phyloP scores from a whole-genome alignment of 768 basidiomycete species.

The Pisolithus sp. region DNA sequence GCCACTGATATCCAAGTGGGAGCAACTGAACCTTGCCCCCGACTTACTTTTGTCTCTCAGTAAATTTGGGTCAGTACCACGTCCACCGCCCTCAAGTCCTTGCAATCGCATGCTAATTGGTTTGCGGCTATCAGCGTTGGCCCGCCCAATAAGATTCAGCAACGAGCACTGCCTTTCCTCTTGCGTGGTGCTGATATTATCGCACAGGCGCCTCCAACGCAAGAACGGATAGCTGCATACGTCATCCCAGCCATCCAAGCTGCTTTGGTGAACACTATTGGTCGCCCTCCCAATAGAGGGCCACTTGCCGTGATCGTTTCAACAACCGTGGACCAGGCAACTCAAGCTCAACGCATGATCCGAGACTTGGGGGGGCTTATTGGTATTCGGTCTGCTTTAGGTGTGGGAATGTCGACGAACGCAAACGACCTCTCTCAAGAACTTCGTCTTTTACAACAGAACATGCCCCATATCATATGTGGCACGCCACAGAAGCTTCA shows the following conservation, averaged over 20 bases:
- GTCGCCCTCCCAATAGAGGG: slow-evolving; percentile 60
- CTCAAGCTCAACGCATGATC: slow-evolving; percentile 93
- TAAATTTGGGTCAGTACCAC: slow-evolving; percentile 79
- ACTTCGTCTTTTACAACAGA: slow-evolving; percentile 78
- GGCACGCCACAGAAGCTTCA: slow-evolving; percentile 96
- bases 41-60: slow-evolving; percentile 83
- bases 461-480: slow-evolving; percentile 91
- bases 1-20: slow-evolving; percentile 91
- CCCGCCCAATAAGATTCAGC: slow-evolving; percentile 98
- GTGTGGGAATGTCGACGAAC: slow-evolving; percentile 69
- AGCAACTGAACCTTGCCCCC: slow-evolving; percentile 78
- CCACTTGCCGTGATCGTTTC: slow-evolving; percentile 88
- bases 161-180: slow-evolving; percentile 92
- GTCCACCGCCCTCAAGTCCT: slow-evolving; percentile 1
- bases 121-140: slow-evolving; percentile 58
- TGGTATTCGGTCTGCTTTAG: slow-evolving; percentile 84
- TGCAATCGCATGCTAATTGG: slow-evolving; percentile 10
- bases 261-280: slow-evolving; percentile 57
- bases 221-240: slow-evolving; percentile 97
- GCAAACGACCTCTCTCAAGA: slow-evolving; percentile 65
- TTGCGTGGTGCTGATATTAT: slow-evolving; percentile 94
- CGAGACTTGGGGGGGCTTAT: slow-evolving; percentile 91
- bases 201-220: slow-evolving; percentile 96
- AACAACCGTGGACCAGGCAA: slow-evolving; percentile 97
- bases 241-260: slow-evolving; percentile 87